Conservation (phyloP, 202 grass and related monocot species). For the Panicum virgatum region DNA sequence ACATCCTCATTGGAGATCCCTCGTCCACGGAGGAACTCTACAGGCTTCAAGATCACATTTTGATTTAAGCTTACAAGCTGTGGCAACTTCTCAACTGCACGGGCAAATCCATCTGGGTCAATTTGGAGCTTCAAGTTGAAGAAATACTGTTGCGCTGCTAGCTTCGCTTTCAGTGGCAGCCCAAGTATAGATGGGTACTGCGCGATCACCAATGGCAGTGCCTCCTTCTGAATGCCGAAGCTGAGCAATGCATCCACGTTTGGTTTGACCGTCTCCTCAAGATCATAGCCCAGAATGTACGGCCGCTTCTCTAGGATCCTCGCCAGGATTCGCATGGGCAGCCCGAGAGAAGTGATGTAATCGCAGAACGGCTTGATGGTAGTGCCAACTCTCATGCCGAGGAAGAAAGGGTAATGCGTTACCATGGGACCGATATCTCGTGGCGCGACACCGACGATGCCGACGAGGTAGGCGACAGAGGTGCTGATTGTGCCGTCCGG, state of each 20-base stretch:
- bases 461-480: slow-evolving; percentile 85
- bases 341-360: slow-evolving; percentile 67
- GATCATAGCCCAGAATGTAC: slow-evolving; percentile 82
- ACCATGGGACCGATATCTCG: slow-evolving; percentile 95
- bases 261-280: slow-evolving; percentile 83
- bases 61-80: slow-evolving; percentile 85
- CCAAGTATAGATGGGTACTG: slow-evolving; percentile 77
- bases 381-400: slow-evolving; percentile 88
- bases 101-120: slow-evolving; percentile 74
- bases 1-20: slow-evolving; percentile 70
- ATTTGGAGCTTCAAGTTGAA: slow-evolving; percentile 88
- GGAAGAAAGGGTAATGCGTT: slow-evolving; percentile 83
- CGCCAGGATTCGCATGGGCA: slow-evolving; percentile 75
- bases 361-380: slow-evolving; percentile 87
- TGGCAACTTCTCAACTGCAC: slow-evolving; percentile 73
- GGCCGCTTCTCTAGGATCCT: slow-evolving; percentile 90
- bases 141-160: slow-evolving; percentile 83
- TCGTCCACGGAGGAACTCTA: slow-evolving; percentile 75
- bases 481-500: slow-evolving; percentile 94
- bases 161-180: slow-evolving; percentile 79
- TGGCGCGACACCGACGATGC: slow-evolving; percentile 70
- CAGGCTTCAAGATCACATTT: slow-evolving; percentile 70
- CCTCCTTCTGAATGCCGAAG: slow-evolving; percentile 71
- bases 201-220: slow-evolving; percentile 65
- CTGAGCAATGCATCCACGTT: slow-evolving; percentile 72